Evolutionary conservation across 345 rosid species (phyloP).

Genomic region (Rhodomyrtus tomentosa): DNA sequence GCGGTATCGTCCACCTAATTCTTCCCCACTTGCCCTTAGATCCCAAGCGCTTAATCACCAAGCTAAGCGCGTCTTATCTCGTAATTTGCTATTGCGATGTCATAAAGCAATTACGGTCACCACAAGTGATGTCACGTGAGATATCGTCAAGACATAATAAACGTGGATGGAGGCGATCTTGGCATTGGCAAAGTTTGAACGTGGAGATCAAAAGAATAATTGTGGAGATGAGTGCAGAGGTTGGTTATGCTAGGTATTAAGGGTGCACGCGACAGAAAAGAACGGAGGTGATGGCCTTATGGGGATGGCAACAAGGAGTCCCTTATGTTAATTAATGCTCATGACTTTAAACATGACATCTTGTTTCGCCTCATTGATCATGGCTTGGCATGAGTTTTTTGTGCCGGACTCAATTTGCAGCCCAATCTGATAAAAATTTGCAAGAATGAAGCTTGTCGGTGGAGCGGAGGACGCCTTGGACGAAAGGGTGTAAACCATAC

Average conservation of each 20-base stretch:
- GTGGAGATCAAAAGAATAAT: not conserved
- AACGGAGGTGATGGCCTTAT: not conserved
- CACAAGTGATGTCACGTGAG: not conserved
- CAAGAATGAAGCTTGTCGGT: not conserved
- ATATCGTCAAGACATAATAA: not conserved
- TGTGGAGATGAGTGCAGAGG: not conserved
- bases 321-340: not conserved
- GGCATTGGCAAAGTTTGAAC: not conserved
- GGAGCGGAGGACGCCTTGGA: too few relatives aligned
- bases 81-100: not conserved
- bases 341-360: not conserved
- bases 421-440: not conserved
- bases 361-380: not conserved
- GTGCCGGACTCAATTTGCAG: not conserved
- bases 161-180: not conserved
- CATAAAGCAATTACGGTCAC: not conserved
- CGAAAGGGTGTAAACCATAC: too few relatives aligned
- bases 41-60: not conserved
- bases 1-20: not conserved
- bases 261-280: too few relatives aligned
- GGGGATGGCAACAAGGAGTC: not conserved
- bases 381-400: not conserved
- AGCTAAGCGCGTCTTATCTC: not conserved
- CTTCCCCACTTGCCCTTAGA: not conserved
- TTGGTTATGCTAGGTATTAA: not conserved